phyloP scores from a whole-genome alignment of 805 yeast species.

The Hanseniaspora meyeri region DNA sequence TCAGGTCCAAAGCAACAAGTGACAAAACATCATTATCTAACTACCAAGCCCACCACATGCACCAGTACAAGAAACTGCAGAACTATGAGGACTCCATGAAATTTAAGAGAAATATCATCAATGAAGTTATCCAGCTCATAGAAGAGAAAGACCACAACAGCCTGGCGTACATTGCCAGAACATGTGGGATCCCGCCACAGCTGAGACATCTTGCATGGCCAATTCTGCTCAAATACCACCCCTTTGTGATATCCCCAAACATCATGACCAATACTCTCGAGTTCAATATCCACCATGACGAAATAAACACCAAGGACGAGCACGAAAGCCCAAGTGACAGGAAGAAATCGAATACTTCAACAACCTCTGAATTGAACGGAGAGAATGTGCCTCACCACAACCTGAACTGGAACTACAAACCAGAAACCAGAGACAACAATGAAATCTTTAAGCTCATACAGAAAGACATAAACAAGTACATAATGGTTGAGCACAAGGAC shows the following conservation, averaged over 20 bases:
- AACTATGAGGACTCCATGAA: slow-evolving; percentile 12
- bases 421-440: slow-evolving; percentile 16
- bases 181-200: slow-evolving; percentile 73
- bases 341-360: slow-evolving; percentile 4
- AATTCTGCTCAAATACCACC: slow-evolving; percentile 63
- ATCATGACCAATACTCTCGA: slow-evolving; percentile 43
- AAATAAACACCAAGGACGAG: neutral
- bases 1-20: neutral
- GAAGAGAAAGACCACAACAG: slow-evolving; percentile 55
- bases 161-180: slow-evolving; percentile 68
- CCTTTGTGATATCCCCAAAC: slow-evolving; percentile 68
- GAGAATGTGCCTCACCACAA: slow-evolving; percentile 22
- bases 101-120: slow-evolving; percentile 31
- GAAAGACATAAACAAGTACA: slow-evolving; percentile 50
- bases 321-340: neutral
- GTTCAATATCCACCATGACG: slow-evolving; percentile 12
- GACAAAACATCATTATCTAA: neutral
- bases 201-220: slow-evolving; percentile 80
- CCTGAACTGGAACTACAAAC: slow-evolving; percentile 13
- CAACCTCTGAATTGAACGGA: slow-evolving; percentile 23
- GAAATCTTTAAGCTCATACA: slow-evolving; percentile 32
- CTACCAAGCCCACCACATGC: slow-evolving; percentile 8
- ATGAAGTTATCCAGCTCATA: slow-evolving; percentile 44
- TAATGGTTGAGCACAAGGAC: slow-evolving; percentile 31
- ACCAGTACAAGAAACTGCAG: slow-evolving; percentile 11